These are phyloP conservation scores for Lupinus albus DNA, from an alignment of 306 rosid genomes.

Conservation along the genomic window DNA sequence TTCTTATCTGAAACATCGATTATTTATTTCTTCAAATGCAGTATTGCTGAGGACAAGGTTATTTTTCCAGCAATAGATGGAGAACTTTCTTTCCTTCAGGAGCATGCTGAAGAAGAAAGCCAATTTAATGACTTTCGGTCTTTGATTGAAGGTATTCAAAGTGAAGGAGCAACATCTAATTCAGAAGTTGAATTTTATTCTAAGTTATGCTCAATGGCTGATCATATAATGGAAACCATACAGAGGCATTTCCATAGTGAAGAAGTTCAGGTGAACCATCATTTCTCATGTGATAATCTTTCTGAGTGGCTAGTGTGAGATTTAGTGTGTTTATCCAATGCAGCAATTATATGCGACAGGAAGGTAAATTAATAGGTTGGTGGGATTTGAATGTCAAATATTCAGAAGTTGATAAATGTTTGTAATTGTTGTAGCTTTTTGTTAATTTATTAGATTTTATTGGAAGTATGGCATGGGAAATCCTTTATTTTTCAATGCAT, in stretches of 20 bases:
- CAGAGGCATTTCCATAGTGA: constrained; percentile 87
- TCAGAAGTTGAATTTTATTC: constrained; percentile 87
- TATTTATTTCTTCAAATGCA: constrained; percentile 51
- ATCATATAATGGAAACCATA: constrained; percentile 92
- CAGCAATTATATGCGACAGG: constrained; percentile 22
- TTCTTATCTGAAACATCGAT: constrained; percentile 36
- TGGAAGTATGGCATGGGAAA: constrained; percentile 25
- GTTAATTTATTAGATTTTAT: constrained; percentile 26
- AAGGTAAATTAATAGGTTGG: constrained; percentile 20
- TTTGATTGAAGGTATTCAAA: constrained; percentile 90
- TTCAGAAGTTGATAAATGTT: constrained; percentile 41
- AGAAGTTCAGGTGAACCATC: constrained; percentile 81
- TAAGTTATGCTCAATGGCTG: constrained; percentile 87
- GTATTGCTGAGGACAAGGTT: constrained; percentile 99
- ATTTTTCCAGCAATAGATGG: constrained; percentile 98
- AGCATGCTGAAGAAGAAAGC: constrained; percentile 96
- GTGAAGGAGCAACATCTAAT: constrained; percentile 79
- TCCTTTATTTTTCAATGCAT: not conserved
- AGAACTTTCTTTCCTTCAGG: constrained; percentile 83
- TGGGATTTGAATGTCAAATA: constrained; percentile 31
- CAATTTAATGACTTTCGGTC: constrained; percentile 90
- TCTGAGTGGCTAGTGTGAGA: constrained; percentile 29
- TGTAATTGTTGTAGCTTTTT: constrained; percentile 7
- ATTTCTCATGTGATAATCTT: constrained; percentile 37
- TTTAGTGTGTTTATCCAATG: constrained; percentile 25